phyloP scores from a whole-genome alignment of 2,329 filamentous ascomycete genomes.

The Trichoderma gracile region DNA sequence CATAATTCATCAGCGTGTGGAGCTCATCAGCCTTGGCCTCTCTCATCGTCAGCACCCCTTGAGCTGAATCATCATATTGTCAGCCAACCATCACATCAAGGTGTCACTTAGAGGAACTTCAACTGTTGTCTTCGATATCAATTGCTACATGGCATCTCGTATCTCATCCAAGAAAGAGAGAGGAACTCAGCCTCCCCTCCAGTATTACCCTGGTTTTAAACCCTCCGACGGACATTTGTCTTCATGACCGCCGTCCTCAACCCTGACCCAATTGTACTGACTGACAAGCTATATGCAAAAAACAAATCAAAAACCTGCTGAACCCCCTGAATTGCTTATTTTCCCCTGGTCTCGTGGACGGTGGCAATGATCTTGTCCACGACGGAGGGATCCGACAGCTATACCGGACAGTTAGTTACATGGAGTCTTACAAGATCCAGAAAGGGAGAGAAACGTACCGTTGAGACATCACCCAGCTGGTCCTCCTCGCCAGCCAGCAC shows the following conservation, averaged over 20 bases:
- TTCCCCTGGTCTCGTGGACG: slow-evolving; percentile 66
- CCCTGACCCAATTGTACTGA: slow-evolving; percentile 19
- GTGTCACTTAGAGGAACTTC: neutral
- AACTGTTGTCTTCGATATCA: slow-evolving; percentile 18
- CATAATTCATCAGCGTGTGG: neutral
- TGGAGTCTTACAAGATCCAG: neutral
- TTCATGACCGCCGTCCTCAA: neutral
- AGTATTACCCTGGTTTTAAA: slow-evolving; percentile 19
- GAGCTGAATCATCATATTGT: neutral
- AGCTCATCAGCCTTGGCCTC: neutral
- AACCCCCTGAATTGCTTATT: slow-evolving; percentile 39
- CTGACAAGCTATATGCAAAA: slow-evolving; percentile 21
- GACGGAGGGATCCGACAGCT: slow-evolving; percentile 87
- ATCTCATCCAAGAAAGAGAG: slow-evolving; percentile 15
- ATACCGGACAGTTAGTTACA: slow-evolving; percentile 24
- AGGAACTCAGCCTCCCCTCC: neutral
- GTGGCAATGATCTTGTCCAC: slow-evolving; percentile 85
- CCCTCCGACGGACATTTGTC: neutral
- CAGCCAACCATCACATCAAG: neutral
- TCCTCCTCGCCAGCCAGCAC: slow-evolving; percentile 96
- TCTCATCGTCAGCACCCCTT: neutral
- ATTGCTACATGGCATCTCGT: slow-evolving; percentile 18
- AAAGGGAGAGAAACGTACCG: slow-evolving; percentile 59
- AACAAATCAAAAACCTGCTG: slow-evolving; percentile 17
- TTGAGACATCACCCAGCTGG: slow-evolving; percentile 89